Evolutionary conservation across 1,284 basidiomycete species (phyloP), one percentile per base, ranked within the genome.

Genomic region (Cystobasidium sp.): DNA sequence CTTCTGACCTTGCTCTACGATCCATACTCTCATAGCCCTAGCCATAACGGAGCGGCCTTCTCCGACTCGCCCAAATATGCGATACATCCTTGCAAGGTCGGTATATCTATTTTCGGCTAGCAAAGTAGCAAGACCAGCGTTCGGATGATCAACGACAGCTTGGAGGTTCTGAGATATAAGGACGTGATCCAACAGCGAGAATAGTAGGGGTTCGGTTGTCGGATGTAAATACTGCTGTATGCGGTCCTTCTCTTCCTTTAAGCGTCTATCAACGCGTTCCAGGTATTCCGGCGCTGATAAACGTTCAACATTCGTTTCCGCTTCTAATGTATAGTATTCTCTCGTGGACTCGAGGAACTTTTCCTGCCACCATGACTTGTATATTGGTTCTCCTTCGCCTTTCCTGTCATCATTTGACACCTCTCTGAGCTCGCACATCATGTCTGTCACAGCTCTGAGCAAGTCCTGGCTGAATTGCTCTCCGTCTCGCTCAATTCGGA

Each of bases 401-500:
- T 65, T 77, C 75, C 59, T 6, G 75, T 77, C 16, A 76, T 75
- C 24, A 75, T 53, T 9, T 74, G 77, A 31, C 73, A 73, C 76
- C 53, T 87, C 86, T 1, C 85, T 84, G 44, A 96, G 86, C 72
- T 89, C 86, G 66, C 90, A 84, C 59, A 97, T 88, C 75, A 99
- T 90, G 73, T 96, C 93, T 51, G 97, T 90, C 76, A 91, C 94
- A 79, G 91, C 91, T 80, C 93, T 91, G 74, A 98, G 88, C 5
- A 92, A 90, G 7, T 93, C 96, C 41, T 93, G 90, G 81, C 94
- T 94, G 81, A 99, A 95, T 62, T 88, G 88, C 78, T 91, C 91
- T 31, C 95, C 95, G 77, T 96, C 91, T 52, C 96, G 89, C 80
- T 98, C 96, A 70, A 93, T 89, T 78, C 89, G 91, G 62, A 99